Evolutionary conservation across 1,284 basidiomycete genomes (phyloP).

Genomic region (Apiotrichum porosum): DNA sequence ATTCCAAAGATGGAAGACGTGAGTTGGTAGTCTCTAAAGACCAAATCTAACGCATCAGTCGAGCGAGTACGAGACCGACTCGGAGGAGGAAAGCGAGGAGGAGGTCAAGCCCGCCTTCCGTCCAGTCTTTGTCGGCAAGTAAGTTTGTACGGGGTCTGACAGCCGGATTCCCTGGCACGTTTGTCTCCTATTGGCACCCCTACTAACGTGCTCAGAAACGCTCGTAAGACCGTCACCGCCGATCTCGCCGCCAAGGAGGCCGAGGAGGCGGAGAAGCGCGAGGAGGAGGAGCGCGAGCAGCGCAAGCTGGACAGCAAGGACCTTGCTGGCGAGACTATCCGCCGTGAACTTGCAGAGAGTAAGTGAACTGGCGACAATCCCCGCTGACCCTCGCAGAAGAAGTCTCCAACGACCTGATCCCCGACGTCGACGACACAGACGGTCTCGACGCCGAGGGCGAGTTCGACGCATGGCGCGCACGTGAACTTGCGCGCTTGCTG

Average conservation of each 20-base stretch:
- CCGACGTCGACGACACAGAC: conserved; percentile 93
- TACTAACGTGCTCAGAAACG: conserved; percentile 25
- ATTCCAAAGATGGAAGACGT: conserved; percentile 19
- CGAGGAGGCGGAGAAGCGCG: conserved; percentile 34
- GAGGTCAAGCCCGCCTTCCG: conserved; percentile 45
- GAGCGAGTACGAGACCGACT: conserved; percentile 49
- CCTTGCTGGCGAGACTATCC: conserved; percentile 47
- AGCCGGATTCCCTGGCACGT: neutral
- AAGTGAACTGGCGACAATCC: conserved; percentile 1
- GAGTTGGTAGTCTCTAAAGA: too few species aligned
- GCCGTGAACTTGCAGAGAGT: conserved; percentile 46
- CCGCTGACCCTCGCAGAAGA: conserved; percentile 58
- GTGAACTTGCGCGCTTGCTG: conserved; percentile 86
- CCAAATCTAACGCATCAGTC: too few species aligned
- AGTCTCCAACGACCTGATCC: conserved; percentile 65
- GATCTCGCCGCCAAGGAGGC: conserved; percentile 39
- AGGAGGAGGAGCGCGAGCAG: conserved; percentile 41
- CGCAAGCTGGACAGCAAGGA: conserved; percentile 44
- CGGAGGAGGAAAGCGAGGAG: conserved; percentile 43
- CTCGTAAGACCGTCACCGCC: conserved; percentile 32
- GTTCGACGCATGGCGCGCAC: conserved; percentile 91
- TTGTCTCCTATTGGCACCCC: too few species aligned
- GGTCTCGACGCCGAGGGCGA: conserved; percentile 83
- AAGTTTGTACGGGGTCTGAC: conserved; percentile 6
- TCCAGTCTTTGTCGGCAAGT: conserved; percentile 47